Evolutionary conservation across 768 basidiomycete species (phyloP), one percentile per base, ranked within the genome.

Genomic region (Termitomyces sp.): DNA sequence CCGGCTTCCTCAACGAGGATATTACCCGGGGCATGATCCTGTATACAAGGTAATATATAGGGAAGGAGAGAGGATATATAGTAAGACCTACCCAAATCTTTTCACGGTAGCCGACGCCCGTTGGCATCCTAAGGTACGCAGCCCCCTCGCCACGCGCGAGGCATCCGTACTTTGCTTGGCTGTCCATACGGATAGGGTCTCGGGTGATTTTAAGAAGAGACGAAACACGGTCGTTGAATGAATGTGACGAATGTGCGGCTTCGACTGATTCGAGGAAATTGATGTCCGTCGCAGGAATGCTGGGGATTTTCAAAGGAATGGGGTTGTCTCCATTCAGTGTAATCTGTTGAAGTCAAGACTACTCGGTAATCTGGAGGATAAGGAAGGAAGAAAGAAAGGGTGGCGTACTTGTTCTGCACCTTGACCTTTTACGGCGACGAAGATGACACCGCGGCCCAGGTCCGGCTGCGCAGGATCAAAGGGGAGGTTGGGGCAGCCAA

Each of bases 401-500:
- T 1, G 15, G 56, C 68, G 18, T 50, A 86, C 84, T 73, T 89
- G 89, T 66, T 85, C 79, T 23, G 89, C 85, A 2, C 96, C 95
- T 51, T 94, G 86, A 2, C 91, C 93, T 64, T 83, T 80, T n/a
- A 91, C 85, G 16, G 94, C 91, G 33, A 90, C 79, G 65, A 97
- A 97, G 31, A 98, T 74, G 53, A 86, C 88, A 0, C 96, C 96
- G 44, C 78, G 85, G 35, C 76, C 77, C 11, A 80, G 81, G 10
- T 85, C 75, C 3, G 86, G 81, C 35, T 79, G 69, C 1, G 68
- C 59, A 3, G 72, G 68, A 60, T 83, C 75, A 36, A 84, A 70
- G 10, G 85, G 88, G 16, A 98, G 76, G 69, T 99, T 99, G 1
- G 96, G 96, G 68, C 95, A 97, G 7, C 93, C 94, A 60, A 94